Evolutionary conservation across 129 eudicot species (phyloP), one percentile per base, ranked within the genome.

Genomic region (Flaveria bidentis): DNA sequence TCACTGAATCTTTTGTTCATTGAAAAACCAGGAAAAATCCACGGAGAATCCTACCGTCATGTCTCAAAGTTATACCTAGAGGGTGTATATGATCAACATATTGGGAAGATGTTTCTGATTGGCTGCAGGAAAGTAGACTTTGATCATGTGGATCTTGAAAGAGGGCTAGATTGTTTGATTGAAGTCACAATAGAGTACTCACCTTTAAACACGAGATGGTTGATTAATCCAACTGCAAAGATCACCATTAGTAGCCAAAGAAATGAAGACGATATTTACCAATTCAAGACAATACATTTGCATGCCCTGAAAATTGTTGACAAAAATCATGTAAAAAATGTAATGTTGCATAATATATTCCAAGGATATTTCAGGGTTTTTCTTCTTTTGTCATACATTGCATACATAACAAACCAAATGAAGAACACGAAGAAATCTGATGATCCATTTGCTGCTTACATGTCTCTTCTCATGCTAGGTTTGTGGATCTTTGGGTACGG

Each of bases 231-330:
- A 64, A 84, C 81, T 6, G 84, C 82, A 63, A 70, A 25, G 52
- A 76, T 84, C 73, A 80, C 61, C 71, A 80, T 84, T 51, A n/a
- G 42, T 26, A 75, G 87, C 72, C 87, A 75, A 80, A 55, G 87
- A 78, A 75, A 72, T 12, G 73, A 65, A 44, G 58, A 61, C 14
- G 80, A 84, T 26, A 9, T 10, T 45, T 74, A 71, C 58, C 55
- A 80, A 33, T 81, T 84, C 76, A 73, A 26, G 17, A n/a, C n/a
- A 25, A 60, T 80, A 41, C 15, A 11, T 51, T 65, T 84, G 72
- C 73, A 41, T 5, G 72, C 85, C 7, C 80, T 71, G 67, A 71
- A 56, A 80, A 17, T 80, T 58, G 62, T 5, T 20, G 81, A 76
- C 72, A 49, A 16, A 30, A 67, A 65, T 14, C 75, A 84, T 72